A percentile compares a stretch with the other conserved stretches of the same genome.
These are phyloP conservation scores for Balansia obtecta DNA, from an alignment of 2,329 filamentous ascomycete species.

Conservation along the genomic window DNA sequence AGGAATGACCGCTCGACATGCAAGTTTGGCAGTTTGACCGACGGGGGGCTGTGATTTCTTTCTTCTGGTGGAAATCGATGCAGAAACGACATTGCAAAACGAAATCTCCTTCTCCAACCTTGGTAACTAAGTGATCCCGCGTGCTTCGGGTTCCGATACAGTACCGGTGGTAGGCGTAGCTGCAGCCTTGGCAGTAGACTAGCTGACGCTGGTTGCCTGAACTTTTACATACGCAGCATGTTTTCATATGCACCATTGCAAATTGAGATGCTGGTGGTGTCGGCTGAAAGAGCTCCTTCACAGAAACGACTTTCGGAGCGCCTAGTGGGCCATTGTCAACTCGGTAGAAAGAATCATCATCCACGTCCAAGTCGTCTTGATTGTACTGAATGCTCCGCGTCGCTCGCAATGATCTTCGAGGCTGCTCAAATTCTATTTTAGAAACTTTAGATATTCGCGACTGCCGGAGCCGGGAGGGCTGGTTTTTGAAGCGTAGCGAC, in stretches of 20 bases:
- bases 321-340: conserved; percentile 31
- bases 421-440: conserved; percentile 40
- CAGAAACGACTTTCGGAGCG: conserved; percentile 44
- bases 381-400: conserved; percentile 32
- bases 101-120: conserved; percentile 63
- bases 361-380: conserved; percentile 39
- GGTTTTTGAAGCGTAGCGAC: conserved; percentile 12
- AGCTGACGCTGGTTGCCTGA: conserved; percentile 47
- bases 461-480: conserved; percentile 9
- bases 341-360: conserved; percentile 44
- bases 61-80: conserved; percentile 54
- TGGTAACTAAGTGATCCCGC: conserved; percentile 84
- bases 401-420: conserved; percentile 35
- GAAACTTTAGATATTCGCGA: conserved; percentile 21
- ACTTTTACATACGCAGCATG: conserved; percentile 57
- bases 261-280: conserved; percentile 54
- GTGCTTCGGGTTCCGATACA: conserved; percentile 64
- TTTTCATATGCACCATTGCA: conserved; percentile 51
- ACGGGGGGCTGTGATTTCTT: conserved; percentile 56
- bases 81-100: conserved; percentile 86
- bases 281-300: conserved; percentile 62
- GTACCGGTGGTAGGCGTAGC: conserved; percentile 65
- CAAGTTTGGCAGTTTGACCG: conserved; percentile 64
- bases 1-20: conserved; percentile 51
- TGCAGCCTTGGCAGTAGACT: conserved; percentile 86